Evolutionary conservation across 2,329 filamentous ascomycete genomes (phyloP).

Genomic region (Exophiala sp.): DNA sequence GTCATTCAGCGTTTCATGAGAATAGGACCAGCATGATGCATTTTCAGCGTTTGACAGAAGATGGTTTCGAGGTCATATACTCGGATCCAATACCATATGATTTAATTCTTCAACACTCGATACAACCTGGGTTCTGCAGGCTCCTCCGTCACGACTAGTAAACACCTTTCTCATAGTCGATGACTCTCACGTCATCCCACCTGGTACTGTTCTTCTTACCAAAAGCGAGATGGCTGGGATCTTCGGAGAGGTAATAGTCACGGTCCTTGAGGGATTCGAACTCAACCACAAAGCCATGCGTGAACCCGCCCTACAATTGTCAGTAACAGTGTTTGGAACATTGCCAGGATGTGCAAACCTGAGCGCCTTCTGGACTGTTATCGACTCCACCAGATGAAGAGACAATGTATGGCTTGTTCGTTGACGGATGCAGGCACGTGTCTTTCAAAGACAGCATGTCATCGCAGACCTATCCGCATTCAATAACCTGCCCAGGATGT

Average conservation of each 20-base stretch:
- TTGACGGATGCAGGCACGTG: constrained; percentile 58
- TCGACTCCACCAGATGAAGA: constrained; percentile 58
- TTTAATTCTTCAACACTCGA: no score
- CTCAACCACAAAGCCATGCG: constrained; percentile 67
- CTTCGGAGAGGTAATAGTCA: constrained; percentile 64
- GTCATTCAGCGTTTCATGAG: constrained; percentile 74
- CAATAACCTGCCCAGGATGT: neutral
- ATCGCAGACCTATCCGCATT: constrained; percentile 47
- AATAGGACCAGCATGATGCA: neutral
- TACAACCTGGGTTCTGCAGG: neutral
- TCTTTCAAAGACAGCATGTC: constrained; percentile 57
- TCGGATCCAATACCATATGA: no score
- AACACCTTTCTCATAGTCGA: constrained; percentile 58
- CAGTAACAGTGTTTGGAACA: neutral
- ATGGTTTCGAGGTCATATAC: neutral
- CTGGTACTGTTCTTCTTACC: constrained; percentile 45
- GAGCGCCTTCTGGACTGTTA: constrained; percentile 58
- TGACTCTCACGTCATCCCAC: constrained; percentile 51
- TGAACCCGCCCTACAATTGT: constrained; percentile 54
- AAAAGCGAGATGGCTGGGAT: constrained; percentile 62
- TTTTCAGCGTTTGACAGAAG: neutral
- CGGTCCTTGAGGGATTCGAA: constrained; percentile 63
- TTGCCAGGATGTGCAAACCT: constrained; percentile 43
- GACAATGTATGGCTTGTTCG: constrained; percentile 59
- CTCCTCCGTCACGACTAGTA: constrained; percentile 34